Evolutionary conservation across 2,329 filamentous ascomycete species (phyloP).

Genomic region (Trichoderma afroharzianum): DNA sequence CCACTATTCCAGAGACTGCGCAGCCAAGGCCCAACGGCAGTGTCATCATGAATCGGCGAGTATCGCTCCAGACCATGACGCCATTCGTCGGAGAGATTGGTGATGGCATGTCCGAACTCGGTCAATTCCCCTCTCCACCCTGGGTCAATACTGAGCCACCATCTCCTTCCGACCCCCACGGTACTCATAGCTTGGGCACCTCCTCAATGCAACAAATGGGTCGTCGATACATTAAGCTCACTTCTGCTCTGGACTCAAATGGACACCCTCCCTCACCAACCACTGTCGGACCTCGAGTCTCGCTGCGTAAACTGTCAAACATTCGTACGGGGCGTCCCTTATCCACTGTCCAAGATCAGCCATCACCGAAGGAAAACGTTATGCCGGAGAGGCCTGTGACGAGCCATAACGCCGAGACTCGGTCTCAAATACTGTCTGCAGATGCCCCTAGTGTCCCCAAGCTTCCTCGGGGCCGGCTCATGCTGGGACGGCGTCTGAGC

Average conservation of each 20-base stretch:
- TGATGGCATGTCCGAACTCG: background rate
- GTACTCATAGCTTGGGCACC: constrained; percentile 52
- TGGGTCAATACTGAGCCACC: constrained; percentile 11
- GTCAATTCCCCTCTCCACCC: constrained; percentile 20
- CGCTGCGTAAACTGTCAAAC: constrained; percentile 41
- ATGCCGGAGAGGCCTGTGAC: constrained; percentile 31
- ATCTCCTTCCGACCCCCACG: constrained; percentile 22
- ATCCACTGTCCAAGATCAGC: constrained; percentile 53
- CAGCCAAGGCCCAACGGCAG: constrained; percentile 50
- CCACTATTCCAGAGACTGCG: constrained; percentile 30
- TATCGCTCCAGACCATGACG: constrained; percentile 48
- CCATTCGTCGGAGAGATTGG: constrained; percentile 38
- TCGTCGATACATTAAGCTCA: constrained; percentile 41
- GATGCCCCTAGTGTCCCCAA: background rate
- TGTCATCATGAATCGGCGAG: constrained; percentile 48
- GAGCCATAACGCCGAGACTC: constrained; percentile 17
- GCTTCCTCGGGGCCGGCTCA: background rate
- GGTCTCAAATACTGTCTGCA: background rate
- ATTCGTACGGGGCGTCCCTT: constrained; percentile 49
- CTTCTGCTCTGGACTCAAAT: constrained; percentile 20
- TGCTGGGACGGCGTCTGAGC: constrained; percentile 24
- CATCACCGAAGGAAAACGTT: constrained; percentile 38
- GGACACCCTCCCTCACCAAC: constrained; percentile 18
- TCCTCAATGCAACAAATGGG: constrained; percentile 46
- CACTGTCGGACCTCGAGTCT: constrained; percentile 20